A percentile compares a stretch with the other conserved stretches of the same genome.
These are phyloP conservation scores for Jaminaea rosea DNA, from an alignment of 1,284 basidiomycete genomes.

Conservation along the genomic window DNA sequence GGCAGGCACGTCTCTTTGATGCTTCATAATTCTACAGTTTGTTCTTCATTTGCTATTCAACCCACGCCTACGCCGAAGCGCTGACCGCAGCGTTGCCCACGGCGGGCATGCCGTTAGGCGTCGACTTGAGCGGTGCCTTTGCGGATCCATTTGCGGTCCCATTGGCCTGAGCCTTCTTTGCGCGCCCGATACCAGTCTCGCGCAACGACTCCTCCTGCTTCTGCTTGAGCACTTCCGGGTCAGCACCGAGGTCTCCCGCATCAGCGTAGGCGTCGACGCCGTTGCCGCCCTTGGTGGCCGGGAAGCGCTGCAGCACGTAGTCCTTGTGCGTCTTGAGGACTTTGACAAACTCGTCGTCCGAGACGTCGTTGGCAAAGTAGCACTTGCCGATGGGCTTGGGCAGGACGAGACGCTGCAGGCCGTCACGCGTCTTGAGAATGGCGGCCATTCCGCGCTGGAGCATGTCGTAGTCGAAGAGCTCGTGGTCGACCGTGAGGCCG, in stretches of 20 bases:
- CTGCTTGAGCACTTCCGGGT: constrained; percentile 36
- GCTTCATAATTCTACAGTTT: too few relatives aligned
- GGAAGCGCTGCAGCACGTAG: constrained; percentile 47
- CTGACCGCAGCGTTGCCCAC: too few relatives aligned
- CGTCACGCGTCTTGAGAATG: constrained; percentile 51
- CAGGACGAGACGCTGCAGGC: constrained; percentile 51
- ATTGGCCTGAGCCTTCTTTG: neutral
- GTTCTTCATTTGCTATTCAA: too few relatives aligned
- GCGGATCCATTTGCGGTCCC: neutral
- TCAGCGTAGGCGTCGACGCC: constrained; percentile 50
- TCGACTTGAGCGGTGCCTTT: too few relatives aligned
- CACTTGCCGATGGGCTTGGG: constrained; percentile 50
- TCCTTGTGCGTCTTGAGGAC: constrained; percentile 49
- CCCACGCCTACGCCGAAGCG: too few relatives aligned
- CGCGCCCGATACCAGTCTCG: neutral
- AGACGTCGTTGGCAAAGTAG: constrained; percentile 50
- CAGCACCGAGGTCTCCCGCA: constrained; percentile 49
- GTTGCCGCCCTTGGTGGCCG: constrained; percentile 19
- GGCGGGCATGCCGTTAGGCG: too few relatives aligned
- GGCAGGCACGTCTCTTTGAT: too few relatives aligned
- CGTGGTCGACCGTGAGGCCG: constrained; percentile 51
- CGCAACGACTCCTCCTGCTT: constrained; percentile 17
- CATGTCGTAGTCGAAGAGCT: constrained; percentile 47
- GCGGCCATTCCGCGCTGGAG: constrained; percentile 48
- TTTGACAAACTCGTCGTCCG: constrained; percentile 47